Evolutionary conservation across 2,329 filamentous ascomycete genomes (phyloP).

Genomic region (Aureobasidium mangrovei): DNA sequence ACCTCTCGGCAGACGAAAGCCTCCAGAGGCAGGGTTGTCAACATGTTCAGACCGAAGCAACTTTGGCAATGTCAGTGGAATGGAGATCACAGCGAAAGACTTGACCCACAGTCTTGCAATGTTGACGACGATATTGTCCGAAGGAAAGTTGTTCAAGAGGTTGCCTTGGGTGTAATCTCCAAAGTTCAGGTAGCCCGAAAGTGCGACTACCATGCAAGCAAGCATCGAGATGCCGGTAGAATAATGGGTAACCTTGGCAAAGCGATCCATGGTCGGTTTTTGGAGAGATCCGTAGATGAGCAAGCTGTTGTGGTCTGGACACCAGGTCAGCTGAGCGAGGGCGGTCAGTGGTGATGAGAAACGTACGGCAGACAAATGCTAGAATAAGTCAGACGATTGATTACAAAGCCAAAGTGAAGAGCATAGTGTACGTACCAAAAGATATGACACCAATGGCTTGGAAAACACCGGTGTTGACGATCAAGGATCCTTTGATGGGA

Average conservation of each 20-base stretch:
- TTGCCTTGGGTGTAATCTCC: conserved; percentile 88
- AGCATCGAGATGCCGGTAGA: conserved; percentile 82
- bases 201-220: conserved; percentile 82
- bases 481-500: conserved; percentile 56
- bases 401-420: not conserved
- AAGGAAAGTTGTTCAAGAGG: conserved; percentile 94
- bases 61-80: conserved; percentile 23
- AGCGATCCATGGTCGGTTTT: conserved; percentile 91
- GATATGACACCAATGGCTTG: conserved; percentile 97
- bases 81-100: not conserved
- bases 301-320: conserved; percentile 79
- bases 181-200: conserved; percentile 86
- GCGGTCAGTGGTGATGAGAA: not conserved
- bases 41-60: conserved; percentile 97
- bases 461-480: conserved; percentile 85
- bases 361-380: conserved; percentile 59
- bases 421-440: conserved; percentile 56
- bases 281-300: conserved; percentile 93
- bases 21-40: conserved; percentile 91
- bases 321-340: conserved; percentile 6
- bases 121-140: conserved; percentile 87
- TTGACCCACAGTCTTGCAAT: conserved; percentile 65
- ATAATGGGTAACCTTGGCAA: conserved; percentile 86
- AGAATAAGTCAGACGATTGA: conserved; percentile 26
- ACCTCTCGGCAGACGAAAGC: conserved; percentile 96